Conservation (phyloP, 2,329 filamentous ascomycete species). For the Nectriaceae sp. region DNA sequence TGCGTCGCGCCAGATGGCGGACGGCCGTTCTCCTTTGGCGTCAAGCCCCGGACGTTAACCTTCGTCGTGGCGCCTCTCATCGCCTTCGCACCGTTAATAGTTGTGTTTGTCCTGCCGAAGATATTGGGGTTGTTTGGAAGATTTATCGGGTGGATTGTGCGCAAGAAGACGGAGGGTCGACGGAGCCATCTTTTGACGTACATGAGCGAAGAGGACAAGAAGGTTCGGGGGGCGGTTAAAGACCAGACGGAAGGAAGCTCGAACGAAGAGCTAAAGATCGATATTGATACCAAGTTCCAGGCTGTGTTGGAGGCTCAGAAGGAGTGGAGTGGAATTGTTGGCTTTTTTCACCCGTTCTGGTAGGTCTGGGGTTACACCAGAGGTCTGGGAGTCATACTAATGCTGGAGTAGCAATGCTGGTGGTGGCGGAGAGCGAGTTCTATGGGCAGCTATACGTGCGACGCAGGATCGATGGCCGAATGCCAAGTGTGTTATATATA, state of each 20-base stretch:
- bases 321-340: slow-evolving; percentile 82
- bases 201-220: slow-evolving; percentile 48
- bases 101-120: slow-evolving; percentile 28
- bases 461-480: slow-evolving; percentile 88
- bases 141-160: slow-evolving; percentile 60
- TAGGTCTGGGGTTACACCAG: slow-evolving; percentile 41
- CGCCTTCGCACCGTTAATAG: slow-evolving; percentile 19
- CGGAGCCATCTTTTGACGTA: slow-evolving; percentile 57
- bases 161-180: slow-evolving; percentile 64
- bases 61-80: slow-evolving; percentile 9
- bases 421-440: slow-evolving; percentile 90
- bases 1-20: slow-evolving; percentile 5
- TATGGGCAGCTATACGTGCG: slow-evolving; percentile 93
- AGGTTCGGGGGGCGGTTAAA: slow-evolving; percentile 33
- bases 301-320: slow-evolving; percentile 40
- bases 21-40: not conserved
- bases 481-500: slow-evolving; percentile 90
- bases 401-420: slow-evolving; percentile 74
- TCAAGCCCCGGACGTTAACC: not conserved
- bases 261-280: slow-evolving; percentile 64
- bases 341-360: slow-evolving; percentile 99
- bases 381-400: slow-evolving; percentile 12
- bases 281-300: slow-evolving; percentile 37
- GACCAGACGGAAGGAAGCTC: slow-evolving; percentile 33
- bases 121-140: slow-evolving; percentile 39